Percentiles rank a stretch among this genome's conserved stretches.
Evolutionary conservation across 2,329 filamentous ascomycete species (phyloP).

Genomic region (Epichloe uncinata): DNA sequence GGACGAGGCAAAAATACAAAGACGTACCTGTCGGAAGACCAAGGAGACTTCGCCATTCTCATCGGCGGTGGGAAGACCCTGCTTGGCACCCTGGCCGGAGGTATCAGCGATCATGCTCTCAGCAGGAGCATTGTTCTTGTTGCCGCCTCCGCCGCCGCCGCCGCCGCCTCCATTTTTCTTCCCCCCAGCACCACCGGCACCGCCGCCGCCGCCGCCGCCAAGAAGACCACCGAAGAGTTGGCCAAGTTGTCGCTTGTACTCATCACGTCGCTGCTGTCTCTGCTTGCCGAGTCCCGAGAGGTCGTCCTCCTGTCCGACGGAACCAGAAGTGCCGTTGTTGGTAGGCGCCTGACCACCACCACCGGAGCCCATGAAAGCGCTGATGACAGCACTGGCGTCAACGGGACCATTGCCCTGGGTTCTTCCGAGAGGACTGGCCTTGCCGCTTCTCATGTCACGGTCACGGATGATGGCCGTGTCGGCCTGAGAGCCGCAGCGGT

Average conservation of each 20-base stretch:
- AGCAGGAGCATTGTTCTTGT: slow-evolving; percentile 25
- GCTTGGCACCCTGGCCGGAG: slow-evolving; percentile 37
- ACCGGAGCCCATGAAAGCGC: slow-evolving; percentile 43
- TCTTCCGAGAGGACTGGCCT: slow-evolving; percentile 46
- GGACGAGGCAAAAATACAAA: slow-evolving; percentile 7
- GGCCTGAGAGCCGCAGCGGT: slow-evolving; percentile 49
- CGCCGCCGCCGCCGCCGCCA: neutral
- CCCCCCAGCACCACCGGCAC: neutral
- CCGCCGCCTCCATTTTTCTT: slow-evolving; percentile 1
- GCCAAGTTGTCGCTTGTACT: slow-evolving; percentile 17
- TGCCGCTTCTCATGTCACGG: slow-evolving; percentile 39
- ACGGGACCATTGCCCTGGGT: slow-evolving; percentile 47
- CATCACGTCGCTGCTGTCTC: slow-evolving; percentile 8
- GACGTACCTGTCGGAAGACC: slow-evolving; percentile 42
- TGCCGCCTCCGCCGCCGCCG: slow-evolving; percentile 12
- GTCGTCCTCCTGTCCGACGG: slow-evolving; percentile 31
- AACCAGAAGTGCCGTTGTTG: slow-evolving; percentile 24
- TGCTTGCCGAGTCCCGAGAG: slow-evolving; percentile 17
- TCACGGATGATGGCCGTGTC: slow-evolving; percentile 59
- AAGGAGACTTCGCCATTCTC: slow-evolving; percentile 49
- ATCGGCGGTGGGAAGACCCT: slow-evolving; percentile 45
- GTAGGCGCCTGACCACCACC: slow-evolving; percentile 17
- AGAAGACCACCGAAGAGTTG: slow-evolving; percentile 17
- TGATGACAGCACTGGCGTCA: slow-evolving; percentile 41
- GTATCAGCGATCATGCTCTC: slow-evolving; percentile 42